These are phyloP conservation scores for Alternaria triticina DNA, from an alignment of 2,329 filamentous ascomycete genomes.

Conservation along the genomic window DNA sequence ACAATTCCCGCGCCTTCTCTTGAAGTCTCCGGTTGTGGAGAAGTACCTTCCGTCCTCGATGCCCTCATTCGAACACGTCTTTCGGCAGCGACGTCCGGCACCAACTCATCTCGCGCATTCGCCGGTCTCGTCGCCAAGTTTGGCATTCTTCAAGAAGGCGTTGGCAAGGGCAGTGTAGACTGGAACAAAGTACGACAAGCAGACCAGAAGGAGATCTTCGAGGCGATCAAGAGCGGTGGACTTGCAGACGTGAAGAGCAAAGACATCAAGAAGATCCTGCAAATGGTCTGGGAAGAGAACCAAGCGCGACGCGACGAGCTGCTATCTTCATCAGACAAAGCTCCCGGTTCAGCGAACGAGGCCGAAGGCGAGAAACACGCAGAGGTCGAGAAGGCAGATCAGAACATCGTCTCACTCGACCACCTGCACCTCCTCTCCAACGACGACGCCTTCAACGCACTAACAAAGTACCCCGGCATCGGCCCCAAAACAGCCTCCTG, in stretches of 20 bases:
- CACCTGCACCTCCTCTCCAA: slow-evolving; percentile 63
- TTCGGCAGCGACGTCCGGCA: slow-evolving; percentile 65
- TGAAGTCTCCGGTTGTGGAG: slow-evolving; percentile 72
- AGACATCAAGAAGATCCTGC: slow-evolving; percentile 75
- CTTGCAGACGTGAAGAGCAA: slow-evolving; percentile 73
- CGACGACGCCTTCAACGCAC: slow-evolving; percentile 63
- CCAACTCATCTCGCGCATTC: slow-evolving; percentile 71
- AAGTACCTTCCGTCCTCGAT: slow-evolving; percentile 70
- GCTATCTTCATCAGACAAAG: slow-evolving; percentile 40
- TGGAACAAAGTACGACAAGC: slow-evolving; percentile 74
- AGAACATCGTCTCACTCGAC: slow-evolving; percentile 69
- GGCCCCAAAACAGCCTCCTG: slow-evolving; percentile 71
- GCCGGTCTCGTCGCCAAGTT: slow-evolving; percentile 69
- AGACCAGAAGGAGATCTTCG: slow-evolving; percentile 65
- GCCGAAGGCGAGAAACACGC: slow-evolving; percentile 60
- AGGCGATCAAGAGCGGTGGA: slow-evolving; percentile 74
- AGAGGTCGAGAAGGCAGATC: slow-evolving; percentile 64
- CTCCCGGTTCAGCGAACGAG: slow-evolving; percentile 53
- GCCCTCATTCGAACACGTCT: slow-evolving; percentile 68
- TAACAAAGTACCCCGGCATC: slow-evolving; percentile 67
- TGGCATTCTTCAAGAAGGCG: slow-evolving; percentile 66
- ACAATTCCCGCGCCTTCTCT: slow-evolving; percentile 73
- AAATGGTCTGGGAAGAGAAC: slow-evolving; percentile 74
- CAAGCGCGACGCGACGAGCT: slow-evolving; percentile 61
- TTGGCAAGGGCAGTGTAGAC: slow-evolving; percentile 74